phyloP scores from a whole-genome alignment of 106 monocot species.

The Xerophyta viscosa region DNA sequence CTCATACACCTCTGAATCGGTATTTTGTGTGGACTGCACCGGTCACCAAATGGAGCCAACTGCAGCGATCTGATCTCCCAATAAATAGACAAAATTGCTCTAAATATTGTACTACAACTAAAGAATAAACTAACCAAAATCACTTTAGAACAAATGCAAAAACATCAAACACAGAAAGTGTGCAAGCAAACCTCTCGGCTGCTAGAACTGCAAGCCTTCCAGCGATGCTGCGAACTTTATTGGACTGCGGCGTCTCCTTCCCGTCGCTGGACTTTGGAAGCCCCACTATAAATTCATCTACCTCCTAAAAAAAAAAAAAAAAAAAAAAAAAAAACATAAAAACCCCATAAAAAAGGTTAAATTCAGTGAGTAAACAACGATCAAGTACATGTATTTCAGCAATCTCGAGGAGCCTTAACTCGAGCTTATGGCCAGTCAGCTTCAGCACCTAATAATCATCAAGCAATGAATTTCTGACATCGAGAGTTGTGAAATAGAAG shows the following conservation, averaged over 20 bases:
- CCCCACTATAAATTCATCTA: conserved; percentile 82
- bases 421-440: conserved; percentile 69
- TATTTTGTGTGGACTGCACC: too few relatives aligned
- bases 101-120: too few relatives aligned
- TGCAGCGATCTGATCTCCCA: too few relatives aligned
- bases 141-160: too few relatives aligned
- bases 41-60: too few relatives aligned
- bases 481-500: not conserved
- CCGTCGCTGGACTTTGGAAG: conserved; percentile 68
- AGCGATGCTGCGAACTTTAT: conserved; percentile 83
- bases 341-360: not conserved
- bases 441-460: conserved; percentile 46
- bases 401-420: conserved; percentile 57
- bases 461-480: not conserved
- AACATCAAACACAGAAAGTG: too few relatives aligned
- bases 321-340: not conserved
- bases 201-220: conserved; percentile 79
- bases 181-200: conserved; percentile 53
- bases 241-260: conserved; percentile 79
- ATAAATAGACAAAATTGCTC: too few relatives aligned
- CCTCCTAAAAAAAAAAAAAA: conserved; percentile 32
- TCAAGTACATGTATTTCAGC: conserved; percentile 49
- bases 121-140: too few relatives aligned
- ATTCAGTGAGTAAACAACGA: not conserved
- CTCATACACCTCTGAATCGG: too few relatives aligned